Evolutionary conservation across 164 flowering plant genomes (phyloP), one percentile per base, ranked within the genome.

Genomic region (Aristolochia californica): DNA sequence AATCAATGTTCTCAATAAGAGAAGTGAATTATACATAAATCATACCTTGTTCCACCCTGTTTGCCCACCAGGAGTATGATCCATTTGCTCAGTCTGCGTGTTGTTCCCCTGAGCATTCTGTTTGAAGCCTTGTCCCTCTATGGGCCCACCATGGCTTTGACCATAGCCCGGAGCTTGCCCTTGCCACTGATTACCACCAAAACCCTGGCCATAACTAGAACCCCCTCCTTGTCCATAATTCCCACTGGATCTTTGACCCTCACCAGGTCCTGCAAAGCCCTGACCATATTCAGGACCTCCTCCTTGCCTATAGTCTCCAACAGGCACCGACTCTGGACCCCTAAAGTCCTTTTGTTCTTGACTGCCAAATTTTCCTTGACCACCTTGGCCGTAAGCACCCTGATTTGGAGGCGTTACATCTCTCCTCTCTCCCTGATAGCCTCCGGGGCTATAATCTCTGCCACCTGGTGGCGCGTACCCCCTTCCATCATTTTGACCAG

Each of bases 401-500:
- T 28, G 40, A 56, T 57, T 24, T 56, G 61, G 43, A 9, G 67
- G 62, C 30, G 28, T 24, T 2, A 61, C 54, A 16, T 24, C 66
- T 38, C 55, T 47, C 25, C 66, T 38, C 8, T 56, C 59, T 10
- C 53, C 60, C 22, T 48, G 58, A 62, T 21, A 45, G 24, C 65
- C 59, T 28, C 52, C 45, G 1, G 54, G 52, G 15, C 54, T 30
- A 55, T 62, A 54, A 45, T 28, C 53, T 55, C 53, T 54, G 16
- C 60, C 34, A 55, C 60, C 61, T 60, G 65, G 63, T 18, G 76
- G 74, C 53, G 60, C 56, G 23, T 65, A 62, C 43, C 68, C 70
- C 48, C 69, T 64, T 44, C 71, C 61, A 28, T 71, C 73, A 12
- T 74, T 65, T 62, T 68, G 84, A 44, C 71, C 71, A 5, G 68